phyloP scores from a whole-genome alignment of 228 moss, liverwort and hornwort species.

The Sphagnum fallax region DNA sequence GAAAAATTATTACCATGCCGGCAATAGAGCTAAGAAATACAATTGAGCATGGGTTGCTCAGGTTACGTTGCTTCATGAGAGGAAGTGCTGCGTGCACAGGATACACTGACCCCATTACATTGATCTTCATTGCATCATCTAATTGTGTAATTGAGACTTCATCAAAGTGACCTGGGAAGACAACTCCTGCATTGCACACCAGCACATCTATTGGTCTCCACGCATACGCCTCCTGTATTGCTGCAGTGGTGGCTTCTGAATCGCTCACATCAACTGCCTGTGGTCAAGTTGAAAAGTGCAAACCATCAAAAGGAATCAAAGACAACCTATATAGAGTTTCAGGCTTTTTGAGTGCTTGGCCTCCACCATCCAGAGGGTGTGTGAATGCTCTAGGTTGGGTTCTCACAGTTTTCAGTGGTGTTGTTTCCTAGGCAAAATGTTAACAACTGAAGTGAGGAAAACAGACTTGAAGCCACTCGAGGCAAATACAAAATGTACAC shows the following conservation, averaged over 20 bases:
- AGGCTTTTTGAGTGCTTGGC: not conserved
- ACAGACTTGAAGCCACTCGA: too few species aligned
- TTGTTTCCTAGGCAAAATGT: too few species aligned
- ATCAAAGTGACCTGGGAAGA: constrained; percentile 29
- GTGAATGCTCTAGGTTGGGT: too few species aligned
- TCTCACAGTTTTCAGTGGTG: too few species aligned
- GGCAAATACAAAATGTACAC: too few species aligned
- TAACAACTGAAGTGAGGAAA: too few species aligned
- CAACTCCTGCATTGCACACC: constrained; percentile 54
- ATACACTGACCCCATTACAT: constrained; percentile 35
- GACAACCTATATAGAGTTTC: not conserved
- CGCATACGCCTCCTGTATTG: constrained; percentile 24
- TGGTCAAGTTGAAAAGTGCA: not conserved
- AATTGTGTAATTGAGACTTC: constrained; percentile 27
- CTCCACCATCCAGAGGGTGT: not conserved
- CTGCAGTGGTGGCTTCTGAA: constrained; percentile 19
- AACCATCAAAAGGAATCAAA: too few species aligned
- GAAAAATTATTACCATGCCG: constrained; percentile 22
- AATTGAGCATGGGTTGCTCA: constrained; percentile 34
- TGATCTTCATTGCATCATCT: constrained; percentile 35
- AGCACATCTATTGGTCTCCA: constrained; percentile 56
- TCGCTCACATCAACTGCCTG: constrained; percentile 48
- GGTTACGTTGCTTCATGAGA: constrained; percentile 41
- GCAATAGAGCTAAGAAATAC: constrained; percentile 46
- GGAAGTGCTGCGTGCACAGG: constrained; percentile 49